These are phyloP conservation scores for Botrytis squamosa DNA, from an alignment of 2,329 filamentous ascomycete genomes.

Conservation along the genomic window DNA sequence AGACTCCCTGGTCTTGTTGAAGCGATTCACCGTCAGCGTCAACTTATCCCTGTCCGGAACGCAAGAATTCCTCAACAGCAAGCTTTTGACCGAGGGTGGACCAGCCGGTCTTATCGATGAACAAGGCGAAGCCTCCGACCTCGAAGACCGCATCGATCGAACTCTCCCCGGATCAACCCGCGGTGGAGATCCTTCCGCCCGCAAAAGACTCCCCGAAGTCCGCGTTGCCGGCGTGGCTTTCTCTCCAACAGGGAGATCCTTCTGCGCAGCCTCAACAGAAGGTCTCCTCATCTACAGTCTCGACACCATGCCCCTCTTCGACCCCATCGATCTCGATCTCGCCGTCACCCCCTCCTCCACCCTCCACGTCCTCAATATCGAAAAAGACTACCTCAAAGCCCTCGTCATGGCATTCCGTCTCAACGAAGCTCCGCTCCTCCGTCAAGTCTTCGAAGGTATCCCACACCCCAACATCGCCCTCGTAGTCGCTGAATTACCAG, in stretches of 20 bases:
- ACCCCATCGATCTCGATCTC: slow-evolving; percentile 94
- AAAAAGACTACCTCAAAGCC: slow-evolving; percentile 84
- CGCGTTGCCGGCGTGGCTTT: slow-evolving; percentile 83
- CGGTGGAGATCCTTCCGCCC: slow-evolving; percentile 74
- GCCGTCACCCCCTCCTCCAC: slow-evolving; percentile 88
- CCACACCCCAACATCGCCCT: slow-evolving; percentile 73
- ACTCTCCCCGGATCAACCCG: slow-evolving; percentile 82
- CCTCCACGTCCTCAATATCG: slow-evolving; percentile 62
- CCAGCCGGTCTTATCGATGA: slow-evolving; percentile 82
- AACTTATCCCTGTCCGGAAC: slow-evolving; percentile 96
- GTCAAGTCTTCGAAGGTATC: slow-evolving; percentile 80
- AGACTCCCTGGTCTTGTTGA: slow-evolving; percentile 82
- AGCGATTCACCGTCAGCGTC: slow-evolving; percentile 93
- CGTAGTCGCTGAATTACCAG: slow-evolving; percentile 75
- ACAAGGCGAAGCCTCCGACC: slow-evolving; percentile 82
- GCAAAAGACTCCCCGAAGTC: slow-evolving; percentile 77
- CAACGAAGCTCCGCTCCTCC: slow-evolving; percentile 79
- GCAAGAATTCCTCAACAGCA: slow-evolving; percentile 95
- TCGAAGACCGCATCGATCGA: slow-evolving; percentile 77
- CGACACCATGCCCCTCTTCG: slow-evolving; percentile 80
- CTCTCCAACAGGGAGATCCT: slow-evolving; percentile 82
- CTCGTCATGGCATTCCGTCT: slow-evolving; percentile 96
- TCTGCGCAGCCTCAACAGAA: slow-evolving; percentile 94
- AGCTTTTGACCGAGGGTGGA: slow-evolving; percentile 85
- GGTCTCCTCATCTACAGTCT: slow-evolving; percentile 91